A percentile compares a stretch with the other conserved stretches of the same genome.
Evolutionary conservation across 345 rosid species (phyloP).

Genomic region (Boechera stricta): DNA sequence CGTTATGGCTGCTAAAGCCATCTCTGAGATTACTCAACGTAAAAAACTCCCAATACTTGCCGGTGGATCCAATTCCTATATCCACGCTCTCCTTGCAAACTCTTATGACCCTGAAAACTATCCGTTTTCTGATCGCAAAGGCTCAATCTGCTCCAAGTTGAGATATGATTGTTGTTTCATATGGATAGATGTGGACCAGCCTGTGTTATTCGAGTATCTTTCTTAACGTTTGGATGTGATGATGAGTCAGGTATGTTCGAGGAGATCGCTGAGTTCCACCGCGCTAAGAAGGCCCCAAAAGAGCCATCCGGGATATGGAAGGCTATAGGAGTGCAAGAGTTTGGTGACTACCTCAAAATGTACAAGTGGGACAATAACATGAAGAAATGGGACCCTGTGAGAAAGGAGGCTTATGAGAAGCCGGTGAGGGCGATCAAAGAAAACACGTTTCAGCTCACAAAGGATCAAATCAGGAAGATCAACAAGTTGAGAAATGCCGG

Average conservation of each 20-base stretch:
- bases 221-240: conserved; percentile 64
- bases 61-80: conserved; percentile 81
- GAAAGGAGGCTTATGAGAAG: conserved; percentile 42
- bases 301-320: conserved; percentile 53
- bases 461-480: conserved; percentile 67
- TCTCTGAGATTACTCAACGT: conserved; percentile 50
- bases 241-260: conserved; percentile 66
- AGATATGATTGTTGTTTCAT: conserved; percentile 42
- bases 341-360: conserved; percentile 48
- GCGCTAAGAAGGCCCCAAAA: conserved; percentile 43
- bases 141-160: background rate
- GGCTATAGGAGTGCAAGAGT: conserved; percentile 75
- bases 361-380: conserved; percentile 39
- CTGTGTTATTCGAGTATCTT: conserved; percentile 51
- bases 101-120: conserved; percentile 38
- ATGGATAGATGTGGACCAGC: conserved; percentile 67
- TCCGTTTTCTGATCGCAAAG: conserved; percentile 36
- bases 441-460: conserved; percentile 56
- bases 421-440: conserved; percentile 60
- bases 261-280: conserved; percentile 57
- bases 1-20: conserved; percentile 48
- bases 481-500: conserved; percentile 51
- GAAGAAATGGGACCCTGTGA: conserved; percentile 9
- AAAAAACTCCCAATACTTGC: conserved; percentile 63
- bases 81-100: conserved; percentile 58